Percentiles rank a stretch among this genome's conserved stretches.
These are phyloP conservation scores for Singerocomus rubriflavus DNA, from an alignment of 1,284 basidiomycete genomes.

Conservation along the genomic window DNA sequence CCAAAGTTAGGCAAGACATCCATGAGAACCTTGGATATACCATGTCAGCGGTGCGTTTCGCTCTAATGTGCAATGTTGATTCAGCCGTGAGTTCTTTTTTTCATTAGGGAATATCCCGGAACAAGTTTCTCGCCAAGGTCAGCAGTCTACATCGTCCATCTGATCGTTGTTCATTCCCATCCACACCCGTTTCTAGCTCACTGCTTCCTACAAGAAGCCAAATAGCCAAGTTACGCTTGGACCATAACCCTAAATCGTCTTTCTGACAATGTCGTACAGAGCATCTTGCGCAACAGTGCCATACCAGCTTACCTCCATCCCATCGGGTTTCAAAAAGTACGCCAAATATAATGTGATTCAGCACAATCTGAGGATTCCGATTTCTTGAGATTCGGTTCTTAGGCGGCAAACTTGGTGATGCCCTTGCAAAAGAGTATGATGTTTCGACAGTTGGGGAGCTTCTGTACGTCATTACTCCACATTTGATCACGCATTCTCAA, in stretches of 20 bases:
- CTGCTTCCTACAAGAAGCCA: slow-evolving; percentile 88
- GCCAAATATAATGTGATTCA: slow-evolving; percentile 1
- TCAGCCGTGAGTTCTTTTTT: not conserved
- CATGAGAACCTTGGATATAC: slow-evolving; percentile 82
- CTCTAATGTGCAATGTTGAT: not conserved
- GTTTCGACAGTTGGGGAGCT: slow-evolving; percentile 88
- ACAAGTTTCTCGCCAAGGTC: slow-evolving; percentile 94
- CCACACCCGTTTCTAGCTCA: slow-evolving; percentile 49
- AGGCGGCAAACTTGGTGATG: slow-evolving; percentile 91
- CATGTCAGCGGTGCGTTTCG: slow-evolving; percentile 77
- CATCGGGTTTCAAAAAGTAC: slow-evolving; percentile 84
- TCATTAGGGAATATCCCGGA: slow-evolving; percentile 80
- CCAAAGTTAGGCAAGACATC: slow-evolving; percentile 70
- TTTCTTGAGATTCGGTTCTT: slow-evolving; percentile 80
- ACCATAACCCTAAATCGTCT: not conserved
- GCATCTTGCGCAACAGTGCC: slow-evolving; percentile 77
- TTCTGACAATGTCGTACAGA: slow-evolving; percentile 36
- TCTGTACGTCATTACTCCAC: slow-evolving; percentile 48
- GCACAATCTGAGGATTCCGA: not conserved
- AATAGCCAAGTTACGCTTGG: slow-evolving; percentile 63
- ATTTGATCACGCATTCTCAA: not conserved
- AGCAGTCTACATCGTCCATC: slow-evolving; percentile 2
- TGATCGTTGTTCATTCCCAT: not conserved
- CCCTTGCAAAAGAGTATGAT: slow-evolving; percentile 84
- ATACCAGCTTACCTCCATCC: slow-evolving; percentile 81